Evolutionary conservation across 139 green algal genomes (phyloP).

Genomic region (Chlorella sp.): DNA sequence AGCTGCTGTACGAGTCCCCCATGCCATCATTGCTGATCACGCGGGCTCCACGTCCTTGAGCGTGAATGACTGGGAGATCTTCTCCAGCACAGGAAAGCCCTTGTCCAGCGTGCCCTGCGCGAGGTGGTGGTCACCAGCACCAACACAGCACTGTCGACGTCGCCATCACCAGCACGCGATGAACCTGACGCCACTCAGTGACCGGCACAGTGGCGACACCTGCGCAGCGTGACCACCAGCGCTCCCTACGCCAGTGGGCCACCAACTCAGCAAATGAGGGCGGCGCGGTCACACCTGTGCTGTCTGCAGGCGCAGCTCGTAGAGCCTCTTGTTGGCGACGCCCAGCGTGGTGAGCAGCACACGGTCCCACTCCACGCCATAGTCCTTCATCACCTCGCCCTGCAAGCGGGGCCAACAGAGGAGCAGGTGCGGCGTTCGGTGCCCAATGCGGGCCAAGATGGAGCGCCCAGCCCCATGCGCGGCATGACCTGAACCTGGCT

Average conservation of each 20-base stretch:
- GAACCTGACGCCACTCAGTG: no score
- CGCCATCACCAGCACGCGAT: no score
- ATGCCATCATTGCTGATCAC: no score
- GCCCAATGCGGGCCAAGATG: no score
- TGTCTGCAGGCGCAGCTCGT: slow-evolving; percentile 77
- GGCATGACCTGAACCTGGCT: no score
- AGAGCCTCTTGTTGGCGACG: slow-evolving; percentile 76
- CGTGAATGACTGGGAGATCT: slow-evolving; percentile 2
- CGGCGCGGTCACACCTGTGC: neutral
- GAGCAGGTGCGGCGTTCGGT: no score
- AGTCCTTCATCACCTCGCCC: slow-evolving; percentile 29
- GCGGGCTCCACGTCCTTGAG: neutral
- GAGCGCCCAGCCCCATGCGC: no score
- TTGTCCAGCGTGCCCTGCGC: slow-evolving; percentile 1
- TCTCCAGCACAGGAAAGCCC: neutral
- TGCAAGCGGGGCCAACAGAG: no score
- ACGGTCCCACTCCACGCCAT: slow-evolving; percentile 78
- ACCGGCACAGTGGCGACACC: no score
- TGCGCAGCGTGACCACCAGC: neutral
- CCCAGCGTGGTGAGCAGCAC: slow-evolving; percentile 67
- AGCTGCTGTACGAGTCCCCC: no score
- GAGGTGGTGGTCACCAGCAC: neutral
- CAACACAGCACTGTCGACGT: neutral
- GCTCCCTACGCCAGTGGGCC: neutral
- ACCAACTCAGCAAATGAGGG: neutral